Evolutionary conservation across 2,329 filamentous ascomycete species (phyloP), one percentile per base, ranked within the genome.

Genomic region (Alternaria triticimaculans): DNA sequence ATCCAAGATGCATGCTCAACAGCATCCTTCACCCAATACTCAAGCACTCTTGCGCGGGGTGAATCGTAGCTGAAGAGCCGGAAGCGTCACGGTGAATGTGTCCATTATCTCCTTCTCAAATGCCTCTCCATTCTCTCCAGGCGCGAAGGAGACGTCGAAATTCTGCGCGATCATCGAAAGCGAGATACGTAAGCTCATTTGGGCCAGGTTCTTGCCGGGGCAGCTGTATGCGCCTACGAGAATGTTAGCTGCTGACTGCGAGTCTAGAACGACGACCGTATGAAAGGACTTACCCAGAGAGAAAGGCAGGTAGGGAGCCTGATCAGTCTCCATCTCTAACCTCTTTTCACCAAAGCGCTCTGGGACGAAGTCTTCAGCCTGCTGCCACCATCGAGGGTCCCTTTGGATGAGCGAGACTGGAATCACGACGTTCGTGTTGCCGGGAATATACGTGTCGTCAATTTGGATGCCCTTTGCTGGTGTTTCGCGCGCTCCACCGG

Each of bases 401-500:
- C 58, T 49, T 44, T 68, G 67, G 14, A 69, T 63, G 21, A 64
- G 54, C 4, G 53, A 62, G 3, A 55, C 41, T n/a, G 65, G 59
- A 8, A 69, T 14, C 9, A 62, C 25, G 4, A 71, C 66, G 30
- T 67, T 70, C 12, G 60, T 62, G 23, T 63, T 50, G n/a, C 63
- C 60, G 11, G 66, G 67, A 23, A 70, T 70, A 11, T 57, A 63
- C 14, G 54, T 59, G 8, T 65, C 57, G 43, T 58, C 67, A 20
- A 68, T 65, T 44, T 80, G 66, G 0, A 81, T 45, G 5, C 80
- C 79, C 33, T 76, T 55, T 1, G 72, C 60, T 8, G 82, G 83
- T 1, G 82, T 83, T 7, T 77, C 68, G 3, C 82, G 79, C 5
- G 73, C 73, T 6, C 72, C 71, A 5, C 79, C 80, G n/a, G 72